Base-by-base conservation (phyloP, 352 stramenopile genomes). In the Phytopythium aichiense region DNA sequence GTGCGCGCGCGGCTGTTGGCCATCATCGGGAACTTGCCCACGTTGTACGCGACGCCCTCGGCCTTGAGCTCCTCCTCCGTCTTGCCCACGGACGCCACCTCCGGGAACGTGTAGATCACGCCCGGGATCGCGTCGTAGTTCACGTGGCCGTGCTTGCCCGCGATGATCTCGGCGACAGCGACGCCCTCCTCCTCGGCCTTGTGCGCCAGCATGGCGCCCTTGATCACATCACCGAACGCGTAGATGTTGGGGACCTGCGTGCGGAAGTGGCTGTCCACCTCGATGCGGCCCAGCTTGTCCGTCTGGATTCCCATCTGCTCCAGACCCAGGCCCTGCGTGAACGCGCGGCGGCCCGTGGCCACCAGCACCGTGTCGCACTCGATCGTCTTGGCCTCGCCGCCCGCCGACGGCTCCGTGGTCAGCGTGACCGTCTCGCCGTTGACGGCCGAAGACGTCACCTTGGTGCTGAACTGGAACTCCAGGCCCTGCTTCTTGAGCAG, bases 181-280 rank as follows among this genome's bases (percentile, higher is more conserved):
- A 99, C 98, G 30, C 97, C 97, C 72, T 99, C 98, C 68, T 99
- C 97, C 80, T 99, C 98, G 31, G 98, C 97, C 85, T 99, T 99
- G 92, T 99, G 98, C 20, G 98, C 97, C 43, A 99, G 84, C 98
- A 99, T 99, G 12, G 97, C 94, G 49, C 98, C 98, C 60, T 97
- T 91, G 64, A 99, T 99, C 64, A 95, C 95, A 64, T 99, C 97
- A 51, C 97, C 97, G 74, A 99, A 98, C 30, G 97, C 97, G 69
- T 95, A 99, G 61, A 99, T 90, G 60, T 75, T 81, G 20, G 82
- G 77, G 23, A 99, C 89, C 63, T 95, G 88, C 57, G 97, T 99
- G 58, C 87, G 84, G 77, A 99, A 99, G 69, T 99, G 92, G 57
- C 95, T 81, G 82, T 99, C 96, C 2, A 99, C 96, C 69, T 98